Evolutionary conservation across 768 basidiomycete genomes (phyloP).

Genomic region (Suillus paluster): DNA sequence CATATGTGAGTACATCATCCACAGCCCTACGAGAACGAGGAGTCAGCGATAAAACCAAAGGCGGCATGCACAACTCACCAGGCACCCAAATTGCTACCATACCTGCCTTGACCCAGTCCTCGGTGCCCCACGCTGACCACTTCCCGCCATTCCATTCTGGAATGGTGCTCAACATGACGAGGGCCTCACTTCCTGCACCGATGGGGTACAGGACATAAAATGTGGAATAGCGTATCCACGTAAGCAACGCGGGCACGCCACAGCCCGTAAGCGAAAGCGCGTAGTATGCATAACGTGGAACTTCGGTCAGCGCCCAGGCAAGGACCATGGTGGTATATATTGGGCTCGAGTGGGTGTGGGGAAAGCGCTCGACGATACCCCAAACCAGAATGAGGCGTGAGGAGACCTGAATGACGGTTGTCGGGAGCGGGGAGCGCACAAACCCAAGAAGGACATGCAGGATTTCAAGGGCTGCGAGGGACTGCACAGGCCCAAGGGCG

Average conservation of each 20-base stretch:
- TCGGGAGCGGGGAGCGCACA: constrained; percentile 77
- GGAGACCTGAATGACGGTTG: constrained; percentile 79
- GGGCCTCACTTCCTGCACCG: constrained; percentile 90
- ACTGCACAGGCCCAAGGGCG: constrained; percentile 76
- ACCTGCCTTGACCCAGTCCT: constrained; percentile 59
- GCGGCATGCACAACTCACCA: constrained; percentile 49
- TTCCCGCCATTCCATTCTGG: constrained; percentile 50
- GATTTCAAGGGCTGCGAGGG: constrained; percentile 81
- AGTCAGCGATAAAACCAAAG: not conserved
- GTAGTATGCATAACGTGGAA: constrained; percentile 92
- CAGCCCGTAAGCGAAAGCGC: constrained; percentile 64
- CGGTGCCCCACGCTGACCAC: constrained; percentile 51
- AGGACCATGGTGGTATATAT: constrained; percentile 90
- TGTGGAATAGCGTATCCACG: constrained; percentile 86
- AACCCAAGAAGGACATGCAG: constrained; percentile 78
- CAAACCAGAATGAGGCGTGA: constrained; percentile 85
- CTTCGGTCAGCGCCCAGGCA: constrained; percentile 91
- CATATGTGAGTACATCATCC: constrained; percentile 65
- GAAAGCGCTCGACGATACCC: constrained; percentile 57
- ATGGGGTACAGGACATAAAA: constrained; percentile 95
- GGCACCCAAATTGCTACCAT: constrained; percentile 90
- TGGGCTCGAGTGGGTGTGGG: constrained; percentile 66
- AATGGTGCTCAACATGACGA: constrained; percentile 78
- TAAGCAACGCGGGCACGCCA: constrained; percentile 56
- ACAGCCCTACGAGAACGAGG: constrained; percentile 42